Percentiles rank a stretch among this genome's conserved stretches.
These are phyloP conservation scores for Yamadazyma sp. DNA, from an alignment of 805 yeast species.

Conservation along the genomic window DNA sequence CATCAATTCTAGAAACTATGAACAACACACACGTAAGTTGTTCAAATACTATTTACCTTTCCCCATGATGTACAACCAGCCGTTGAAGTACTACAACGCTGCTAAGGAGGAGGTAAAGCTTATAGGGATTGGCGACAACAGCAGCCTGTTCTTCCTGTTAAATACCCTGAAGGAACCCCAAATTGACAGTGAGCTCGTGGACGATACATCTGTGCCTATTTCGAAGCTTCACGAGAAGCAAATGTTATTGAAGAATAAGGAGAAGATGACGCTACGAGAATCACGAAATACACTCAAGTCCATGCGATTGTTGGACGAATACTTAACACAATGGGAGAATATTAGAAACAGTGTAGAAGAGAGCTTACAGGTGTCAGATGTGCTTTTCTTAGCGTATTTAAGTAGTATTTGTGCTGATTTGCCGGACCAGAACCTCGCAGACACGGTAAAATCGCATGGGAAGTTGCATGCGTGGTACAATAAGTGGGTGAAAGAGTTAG, in stretches of 20 bases:
- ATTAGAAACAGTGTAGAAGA: background rate
- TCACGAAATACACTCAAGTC: slow-evolving; percentile 34
- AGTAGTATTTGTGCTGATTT: slow-evolving; percentile 8
- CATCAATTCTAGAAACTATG: slow-evolving; percentile 49
- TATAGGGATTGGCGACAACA: slow-evolving; percentile 28
- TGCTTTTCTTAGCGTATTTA: slow-evolving; percentile 13
- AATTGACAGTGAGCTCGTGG: slow-evolving; percentile 22
- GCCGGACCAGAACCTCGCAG: slow-evolving; percentile 13
- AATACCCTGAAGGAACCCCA: slow-evolving; percentile 8
- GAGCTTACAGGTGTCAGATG: slow-evolving; percentile 3
- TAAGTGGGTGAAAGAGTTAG: background rate
- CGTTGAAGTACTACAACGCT: slow-evolving; percentile 43
- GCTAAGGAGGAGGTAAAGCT: slow-evolving; percentile 35
- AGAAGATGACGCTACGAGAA: slow-evolving; percentile 30
- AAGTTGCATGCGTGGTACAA: slow-evolving; percentile 7
- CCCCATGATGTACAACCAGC: slow-evolving; percentile 74
- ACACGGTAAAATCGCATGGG: slow-evolving; percentile 9
- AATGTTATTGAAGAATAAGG: slow-evolving; percentile 33
- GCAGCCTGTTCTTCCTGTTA: slow-evolving; percentile 31
- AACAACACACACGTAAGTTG: slow-evolving; percentile 53
- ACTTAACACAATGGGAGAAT: slow-evolving; percentile 11
- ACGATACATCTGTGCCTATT: slow-evolving; percentile 23
- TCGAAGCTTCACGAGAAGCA: slow-evolving; percentile 41
- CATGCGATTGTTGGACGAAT: slow-evolving; percentile 14
- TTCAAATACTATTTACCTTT: slow-evolving; percentile 59